Evolutionary conservation across 176 grass and related monocot species (phyloP).

Genomic region (Oryza punctata): DNA sequence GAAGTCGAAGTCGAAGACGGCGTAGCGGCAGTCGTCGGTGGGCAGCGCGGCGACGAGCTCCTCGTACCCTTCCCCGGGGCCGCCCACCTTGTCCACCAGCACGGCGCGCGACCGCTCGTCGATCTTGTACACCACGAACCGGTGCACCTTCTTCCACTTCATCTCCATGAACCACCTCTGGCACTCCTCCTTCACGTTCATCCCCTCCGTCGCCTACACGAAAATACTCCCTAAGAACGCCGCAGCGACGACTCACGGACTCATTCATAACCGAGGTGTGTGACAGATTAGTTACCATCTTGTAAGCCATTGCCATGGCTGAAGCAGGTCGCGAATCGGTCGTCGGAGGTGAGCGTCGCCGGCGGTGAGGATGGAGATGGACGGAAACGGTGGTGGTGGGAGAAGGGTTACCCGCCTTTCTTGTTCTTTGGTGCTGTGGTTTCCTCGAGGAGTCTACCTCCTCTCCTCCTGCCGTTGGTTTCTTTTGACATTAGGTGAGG

Average conservation of each 20-base stretch:
- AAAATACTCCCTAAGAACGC: background rate
- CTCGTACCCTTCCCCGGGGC: constrained; percentile 79
- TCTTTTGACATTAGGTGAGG: constrained; percentile 43
- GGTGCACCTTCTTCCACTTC: constrained; percentile 92
- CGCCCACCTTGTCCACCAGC: constrained; percentile 86
- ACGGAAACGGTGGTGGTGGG: background rate
- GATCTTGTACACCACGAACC: constrained; percentile 98
- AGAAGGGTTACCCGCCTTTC: background rate
- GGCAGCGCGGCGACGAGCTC: constrained; percentile 83
- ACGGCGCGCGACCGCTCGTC: constrained; percentile 84
- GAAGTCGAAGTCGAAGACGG: constrained; percentile 98
- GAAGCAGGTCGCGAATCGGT: background rate
- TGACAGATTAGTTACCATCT: constrained; percentile 57
- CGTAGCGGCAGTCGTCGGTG: constrained; percentile 92
- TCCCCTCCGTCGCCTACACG: constrained; percentile 84
- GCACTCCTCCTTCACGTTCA: constrained; percentile 90
- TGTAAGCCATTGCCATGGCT: constrained; percentile 98
- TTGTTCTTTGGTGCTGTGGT: constrained; percentile 26
- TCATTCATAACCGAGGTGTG: background rate
- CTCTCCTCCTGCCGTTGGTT: constrained; percentile 11
- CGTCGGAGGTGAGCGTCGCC: constrained; percentile 30
- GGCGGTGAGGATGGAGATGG: background rate
- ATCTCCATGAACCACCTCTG: constrained; percentile 89
- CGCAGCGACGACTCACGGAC: background rate
- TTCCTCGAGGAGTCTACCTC: constrained; percentile 6